Evolutionary conservation across 345 rosid species (phyloP), one percentile per base, ranked within the genome.

Genomic region (Bruguiera gymnorhiza): DNA sequence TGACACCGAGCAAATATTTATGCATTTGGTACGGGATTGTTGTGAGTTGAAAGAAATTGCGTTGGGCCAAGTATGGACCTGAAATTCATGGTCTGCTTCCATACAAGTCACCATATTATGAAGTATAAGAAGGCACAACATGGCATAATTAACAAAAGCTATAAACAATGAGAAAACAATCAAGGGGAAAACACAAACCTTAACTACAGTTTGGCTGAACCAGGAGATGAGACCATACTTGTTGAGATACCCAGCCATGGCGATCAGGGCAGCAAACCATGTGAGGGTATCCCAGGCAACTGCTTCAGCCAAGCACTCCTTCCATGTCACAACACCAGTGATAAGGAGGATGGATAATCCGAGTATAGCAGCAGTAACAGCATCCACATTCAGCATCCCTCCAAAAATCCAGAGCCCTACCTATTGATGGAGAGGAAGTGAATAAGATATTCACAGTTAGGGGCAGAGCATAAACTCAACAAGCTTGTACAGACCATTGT

Each of bases 251-350:
- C 99, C 98, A 37, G 99, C 99, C 98, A 96, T 92, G 60, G 99
- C 99, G 76, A 96, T 96, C 60, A 96, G 97, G 60, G 99, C 99
- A n/a, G 99, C 98, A 72, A 96, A 96, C 99, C 99, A 96, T 6
- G 98, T 96, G 58, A 96, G 97, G 62, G 99, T 96, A 77, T 96
- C 98, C 98, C 99, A 96, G 57, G 99, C 99, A 31, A 96, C 98
- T 1, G 95, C 66, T 83, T 92, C 99, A 56, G 89, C 84, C 73
- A 96, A 83, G 82, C 99, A 96, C 70, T 96, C 99, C 80, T 96
- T 96, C 99, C 99, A 96, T 63, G 97, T 96, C 78, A 96, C 99
- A 13, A 96, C 97, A 46, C 98, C 98, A 30, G 91, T 87, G 71
- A 86, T 77, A 56, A 96, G 97, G 65, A 96, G 97, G 80, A 96